Conservation (phyloP, 2,329 filamentous ascomycete species). For the Orbilia blumenaviensis region DNA sequence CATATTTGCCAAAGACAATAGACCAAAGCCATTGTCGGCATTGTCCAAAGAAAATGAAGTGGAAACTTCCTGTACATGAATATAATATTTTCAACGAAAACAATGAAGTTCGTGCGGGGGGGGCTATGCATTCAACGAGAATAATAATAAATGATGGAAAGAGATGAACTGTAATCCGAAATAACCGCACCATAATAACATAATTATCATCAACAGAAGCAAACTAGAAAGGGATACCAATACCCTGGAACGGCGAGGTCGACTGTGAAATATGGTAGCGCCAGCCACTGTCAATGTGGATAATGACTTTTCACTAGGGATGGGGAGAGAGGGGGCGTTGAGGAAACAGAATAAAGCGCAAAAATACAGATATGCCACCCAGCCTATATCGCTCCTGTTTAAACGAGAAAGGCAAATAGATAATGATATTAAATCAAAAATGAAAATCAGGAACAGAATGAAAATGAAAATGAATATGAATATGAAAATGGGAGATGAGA, state of each 20-base stretch:
- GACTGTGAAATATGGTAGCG: not conserved
- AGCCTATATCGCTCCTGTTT: conserved; percentile 15
- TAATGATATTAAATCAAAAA: not conserved
- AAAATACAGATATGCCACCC: conserved; percentile 15
- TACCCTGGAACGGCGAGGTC: not conserved
- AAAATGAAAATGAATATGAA: not conserved
- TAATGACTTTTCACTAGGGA: not conserved
- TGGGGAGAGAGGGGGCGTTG: not conserved
- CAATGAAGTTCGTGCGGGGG: conserved; percentile 13
- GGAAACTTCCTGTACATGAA: conserved; percentile 51
- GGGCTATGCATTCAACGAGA: conserved; percentile 20
- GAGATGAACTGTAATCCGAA: conserved; percentile 36
- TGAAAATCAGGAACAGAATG: not conserved
- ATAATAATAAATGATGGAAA: conserved; percentile 13
- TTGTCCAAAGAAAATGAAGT: conserved; percentile 29
- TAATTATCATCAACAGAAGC: conserved; percentile 37
- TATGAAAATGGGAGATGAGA: no score
- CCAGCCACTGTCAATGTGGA: not conserved
- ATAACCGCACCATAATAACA: conserved; percentile 53
- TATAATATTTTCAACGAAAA: conserved; percentile 23
- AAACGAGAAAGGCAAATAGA: not conserved
- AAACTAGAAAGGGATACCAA: conserved; percentile 7
- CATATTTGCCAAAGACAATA: conserved; percentile 20
- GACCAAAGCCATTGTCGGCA: conserved; percentile 23
- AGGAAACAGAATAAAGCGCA: not conserved